Base-by-base conservation (phyloP, 805 yeast genomes). In the Ogataea paradorogensis region DNA sequence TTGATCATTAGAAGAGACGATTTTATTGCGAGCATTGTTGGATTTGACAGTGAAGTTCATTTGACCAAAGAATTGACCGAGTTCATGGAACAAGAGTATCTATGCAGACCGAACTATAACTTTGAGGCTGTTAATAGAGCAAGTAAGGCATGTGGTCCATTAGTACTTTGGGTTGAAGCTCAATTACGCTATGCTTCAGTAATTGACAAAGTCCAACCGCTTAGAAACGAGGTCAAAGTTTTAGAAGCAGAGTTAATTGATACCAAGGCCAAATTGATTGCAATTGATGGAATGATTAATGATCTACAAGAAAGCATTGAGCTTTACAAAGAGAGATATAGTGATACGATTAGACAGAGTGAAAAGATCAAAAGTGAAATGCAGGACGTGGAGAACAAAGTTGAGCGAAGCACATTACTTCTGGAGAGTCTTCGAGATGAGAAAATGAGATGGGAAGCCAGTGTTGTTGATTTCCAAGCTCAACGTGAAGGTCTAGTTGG, bases 71-170 rank as follows among this genome's bases (percentile, higher is more conserved):
- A 71, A 4, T 50, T 82, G n/a, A 64, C 87, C 24, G 51, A 62
- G 0, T 67, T 62, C 38, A 78, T 91, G 80, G 80, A 80, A 27
- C 47, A 58, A 1, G 69, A 67, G 2, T 91, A 84, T 52, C 61
- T 90, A 9, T 66, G 81, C 0, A 66, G 79, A 38, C 74, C 80
- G 0, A 82, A 77, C 36, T 90, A 75, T 57, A 86, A 76, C 28
- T 83, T 65, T 51, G 89, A 82, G 33, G 64, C 84, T 0, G 95
- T 87, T 0, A 77, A 84, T 51, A 69, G 97, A 27, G 98, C 98
- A 4, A 84, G 95, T 60, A 88, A 85, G 55, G 97, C 97, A 0
- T 88, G 97, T 65, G 98, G 96, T 0, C 98, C 98, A 0, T 65
- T 91, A 25, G 55, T 84, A 14, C 81, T 80, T 45, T 91, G 98